These are phyloP conservation scores for Pleurotus salmoneostramineus DNA, from an alignment of 768 basidiomycete genomes.

Conservation along the genomic window DNA sequence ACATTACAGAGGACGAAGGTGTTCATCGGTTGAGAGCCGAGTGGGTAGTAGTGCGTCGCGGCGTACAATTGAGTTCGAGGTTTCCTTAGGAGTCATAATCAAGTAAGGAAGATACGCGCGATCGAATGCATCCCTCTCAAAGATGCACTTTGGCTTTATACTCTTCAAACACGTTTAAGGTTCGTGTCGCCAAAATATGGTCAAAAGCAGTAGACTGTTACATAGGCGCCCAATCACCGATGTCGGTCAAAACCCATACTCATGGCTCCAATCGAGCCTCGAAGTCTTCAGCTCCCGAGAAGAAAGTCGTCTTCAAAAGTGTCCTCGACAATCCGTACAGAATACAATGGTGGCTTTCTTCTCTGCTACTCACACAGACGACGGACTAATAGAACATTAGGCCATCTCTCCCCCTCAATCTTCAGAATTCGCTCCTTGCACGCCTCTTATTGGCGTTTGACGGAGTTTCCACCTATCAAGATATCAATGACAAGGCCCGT, in stretches of 20 bases:
- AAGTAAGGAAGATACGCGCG: no score
- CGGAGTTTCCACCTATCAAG: conserved; percentile 44
- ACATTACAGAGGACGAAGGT: no score
- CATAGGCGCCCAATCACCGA: neutral
- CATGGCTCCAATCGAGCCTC: conserved; percentile 60
- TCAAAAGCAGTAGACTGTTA: no score
- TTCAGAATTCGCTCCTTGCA: conserved; percentile 60
- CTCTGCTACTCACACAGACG: conserved; percentile 8
- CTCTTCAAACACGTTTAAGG: no score
- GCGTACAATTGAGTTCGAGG: no score
- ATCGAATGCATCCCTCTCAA: no score
- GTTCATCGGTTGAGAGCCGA: no score
- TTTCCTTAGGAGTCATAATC: no score
- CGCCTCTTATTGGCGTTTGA: conserved; percentile 45
- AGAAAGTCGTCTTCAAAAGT: conserved; percentile 63
- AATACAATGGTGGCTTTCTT: conserved; percentile 52
- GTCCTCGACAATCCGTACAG: conserved; percentile 72
- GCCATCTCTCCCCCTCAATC: conserved; percentile 57
- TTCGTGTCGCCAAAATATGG: no score
- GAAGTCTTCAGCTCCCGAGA: conserved; percentile 44
- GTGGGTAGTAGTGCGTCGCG: no score
- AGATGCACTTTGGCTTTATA: no score
- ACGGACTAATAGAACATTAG: conserved; percentile 27
- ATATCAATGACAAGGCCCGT: conserved; percentile 21
- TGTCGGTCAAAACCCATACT: conserved; percentile 44